Conservation (phyloP, 148 eudicot genomes). For the Persicaria tinctoria region DNA sequence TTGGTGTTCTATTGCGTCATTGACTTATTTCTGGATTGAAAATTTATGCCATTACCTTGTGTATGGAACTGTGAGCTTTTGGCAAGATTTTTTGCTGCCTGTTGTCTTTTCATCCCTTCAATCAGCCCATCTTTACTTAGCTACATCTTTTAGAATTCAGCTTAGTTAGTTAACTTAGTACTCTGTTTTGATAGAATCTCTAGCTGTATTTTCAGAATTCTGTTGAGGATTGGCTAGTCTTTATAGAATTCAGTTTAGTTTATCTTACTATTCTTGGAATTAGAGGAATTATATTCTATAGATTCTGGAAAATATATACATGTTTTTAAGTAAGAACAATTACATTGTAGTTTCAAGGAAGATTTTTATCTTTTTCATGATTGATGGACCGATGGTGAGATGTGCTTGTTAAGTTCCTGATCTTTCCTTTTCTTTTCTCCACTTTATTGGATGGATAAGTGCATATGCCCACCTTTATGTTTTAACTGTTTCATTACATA, state of each 20-base stretch:
- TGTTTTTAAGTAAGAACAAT: background rate
- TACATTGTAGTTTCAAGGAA: background rate
- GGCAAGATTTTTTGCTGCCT: background rate
- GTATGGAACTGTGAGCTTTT: background rate
- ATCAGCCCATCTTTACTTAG: background rate
- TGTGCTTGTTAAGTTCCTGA: background rate
- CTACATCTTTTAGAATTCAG: background rate
- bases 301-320: background rate
- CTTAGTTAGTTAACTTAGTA: background rate
- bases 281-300: no score
- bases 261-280: no score
- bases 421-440: background rate
- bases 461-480: background rate
- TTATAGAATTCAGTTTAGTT: no score
- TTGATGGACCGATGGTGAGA: background rate
- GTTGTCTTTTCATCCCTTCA: background rate
- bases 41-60: background rate
- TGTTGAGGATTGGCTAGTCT: no score
- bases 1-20: background rate
- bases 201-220: no score
- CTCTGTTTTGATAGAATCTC: no score
- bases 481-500: conserved; percentile 6
- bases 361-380: background rate
- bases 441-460: background rate
- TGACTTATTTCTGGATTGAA: background rate